Conservation (phyloP, 257 asterid species). For the Solanum pennellii region DNA sequence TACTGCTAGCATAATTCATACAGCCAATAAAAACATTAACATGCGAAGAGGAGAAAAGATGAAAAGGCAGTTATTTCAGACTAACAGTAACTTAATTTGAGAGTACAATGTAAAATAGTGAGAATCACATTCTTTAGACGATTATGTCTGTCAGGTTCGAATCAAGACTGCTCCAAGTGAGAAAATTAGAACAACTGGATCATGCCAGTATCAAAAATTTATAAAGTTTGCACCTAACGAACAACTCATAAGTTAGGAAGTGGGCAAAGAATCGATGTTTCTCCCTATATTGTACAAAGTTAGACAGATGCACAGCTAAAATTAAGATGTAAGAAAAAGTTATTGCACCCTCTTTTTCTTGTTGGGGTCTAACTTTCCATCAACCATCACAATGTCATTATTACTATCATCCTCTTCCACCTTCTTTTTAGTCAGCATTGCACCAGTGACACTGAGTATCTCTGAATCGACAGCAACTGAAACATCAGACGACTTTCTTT, state of each 20-base stretch:
- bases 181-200: conserved; percentile 4
- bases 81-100: neutral
- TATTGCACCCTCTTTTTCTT: conserved; percentile 40
- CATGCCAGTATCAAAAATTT: conserved; percentile 27
- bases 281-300: conserved; percentile 33
- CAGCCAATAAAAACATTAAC: neutral
- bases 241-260: conserved; percentile 12
- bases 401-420: conserved; percentile 25
- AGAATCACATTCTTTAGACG: neutral
- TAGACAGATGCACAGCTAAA: conserved; percentile 12
- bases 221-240: conserved; percentile 17
- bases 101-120: neutral
- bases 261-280: conserved; percentile 31
- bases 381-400: conserved; percentile 29
- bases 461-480: conserved; percentile 11
- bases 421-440: conserved; percentile 21
- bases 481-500: conserved; percentile 44
- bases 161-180: neutral
- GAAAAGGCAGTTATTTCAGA: neutral
- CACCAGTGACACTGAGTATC: conserved; percentile 5
- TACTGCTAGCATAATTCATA: neutral
- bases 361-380: conserved; percentile 20
- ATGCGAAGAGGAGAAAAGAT: neutral
- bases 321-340: conserved; percentile 2
- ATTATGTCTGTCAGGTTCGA: neutral